phyloP scores from a whole-genome alignment of 345 rosid genomes.

The Pistacia atlantica region DNA sequence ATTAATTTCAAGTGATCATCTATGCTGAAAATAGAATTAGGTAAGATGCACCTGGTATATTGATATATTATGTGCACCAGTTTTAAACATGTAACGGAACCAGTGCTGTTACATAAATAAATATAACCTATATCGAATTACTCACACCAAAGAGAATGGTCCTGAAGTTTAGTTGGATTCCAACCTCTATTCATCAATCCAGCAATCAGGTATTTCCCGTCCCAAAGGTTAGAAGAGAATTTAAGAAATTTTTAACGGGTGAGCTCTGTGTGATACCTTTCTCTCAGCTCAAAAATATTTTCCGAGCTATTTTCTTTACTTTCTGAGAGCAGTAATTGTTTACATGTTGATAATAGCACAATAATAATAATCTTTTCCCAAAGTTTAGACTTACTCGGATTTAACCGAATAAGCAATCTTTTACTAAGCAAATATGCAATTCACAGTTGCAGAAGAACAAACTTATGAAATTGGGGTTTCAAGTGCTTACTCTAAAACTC shows the following conservation, averaged over 20 bases:
- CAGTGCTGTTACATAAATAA: not conserved
- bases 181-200: not conserved
- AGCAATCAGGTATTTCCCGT: not conserved
- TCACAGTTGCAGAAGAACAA: not conserved
- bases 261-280: not conserved
- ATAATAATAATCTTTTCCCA: not conserved
- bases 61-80: not conserved
- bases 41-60: not conserved
- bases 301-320: not conserved
- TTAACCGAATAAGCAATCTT: not conserved
- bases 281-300: not conserved
- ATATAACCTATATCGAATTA: not conserved
- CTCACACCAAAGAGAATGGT: not conserved
- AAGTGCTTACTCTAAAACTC: conserved; percentile 70
- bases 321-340: not conserved
- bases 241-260: not conserved
- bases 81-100: too few relatives aligned
- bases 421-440: not conserved
- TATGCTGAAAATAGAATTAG: not conserved
- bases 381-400: not conserved
- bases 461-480: not conserved
- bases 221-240: not conserved
- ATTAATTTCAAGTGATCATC: not conserved
- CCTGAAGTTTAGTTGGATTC: too few relatives aligned
- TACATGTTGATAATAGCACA: not conserved